Base-by-base conservation (phyloP, 345 rosid genomes). In the Isatis tinctoria region DNA sequence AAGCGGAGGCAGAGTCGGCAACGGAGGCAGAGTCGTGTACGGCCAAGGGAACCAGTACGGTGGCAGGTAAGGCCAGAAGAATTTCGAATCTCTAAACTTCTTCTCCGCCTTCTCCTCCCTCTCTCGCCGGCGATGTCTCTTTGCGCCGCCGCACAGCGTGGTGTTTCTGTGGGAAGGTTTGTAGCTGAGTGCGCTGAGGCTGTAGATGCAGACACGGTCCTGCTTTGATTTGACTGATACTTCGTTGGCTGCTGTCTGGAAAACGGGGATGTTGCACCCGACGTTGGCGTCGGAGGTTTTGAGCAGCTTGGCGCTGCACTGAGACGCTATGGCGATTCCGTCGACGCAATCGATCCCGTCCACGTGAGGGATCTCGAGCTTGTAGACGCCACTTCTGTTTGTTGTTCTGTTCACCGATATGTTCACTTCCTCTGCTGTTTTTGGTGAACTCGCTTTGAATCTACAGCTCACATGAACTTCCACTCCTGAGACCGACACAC, bases 341-440 rank as follows among this genome's bases (percentile, higher is more conserved):
- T 90, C 96, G 3, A 79, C 88, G 53, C 97, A 91, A 48, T 95
- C 88, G 18, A 91, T 81, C 3, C 97, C 97, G 24, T 95, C 97
- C 3, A 95, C 82, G 12, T 85, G 73, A 11, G 97, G 97, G 59
- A 91, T 78, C 57, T 87, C 92, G 41, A 90, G 63, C 74, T 76
- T 87, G 76, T 90, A 94, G 8, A 77, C 88, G n/a, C 97, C 99
- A 65, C 72, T 72, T 45, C 72, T 80, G 58, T 86, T 73, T 1
- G 93, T 91, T 13, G 90, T 90, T 78, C 96, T 81, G 85, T 88
- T 91, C 3, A 88, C 93, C 4, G 97, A 90, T 71, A 88, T 84
- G 52, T 44, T 71, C 57, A 91, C 86, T 70, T 83, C 86, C 78
- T 95, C 97, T 28, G 81, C 27, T 53, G 97, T 91, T 82, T 71